These are phyloP conservation scores for Staphylotrichum tortipilum DNA, from an alignment of 495 filamentous ascomycete genomes.

Conservation along the genomic window DNA sequence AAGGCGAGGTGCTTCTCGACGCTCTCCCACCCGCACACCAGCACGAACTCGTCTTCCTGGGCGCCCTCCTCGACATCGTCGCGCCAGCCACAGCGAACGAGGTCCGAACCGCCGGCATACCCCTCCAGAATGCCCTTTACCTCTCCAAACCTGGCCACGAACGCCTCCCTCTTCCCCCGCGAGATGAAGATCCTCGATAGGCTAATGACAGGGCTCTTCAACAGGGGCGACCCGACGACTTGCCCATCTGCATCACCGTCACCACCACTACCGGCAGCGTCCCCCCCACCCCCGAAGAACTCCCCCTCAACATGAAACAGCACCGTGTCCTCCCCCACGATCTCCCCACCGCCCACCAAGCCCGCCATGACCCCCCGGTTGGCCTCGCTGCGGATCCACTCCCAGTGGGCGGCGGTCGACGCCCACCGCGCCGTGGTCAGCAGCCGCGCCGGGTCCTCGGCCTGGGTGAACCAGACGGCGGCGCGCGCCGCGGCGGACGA, in stretches of 20 bases:
- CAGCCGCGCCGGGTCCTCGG: constrained; percentile 39
- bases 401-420: constrained; percentile 36
- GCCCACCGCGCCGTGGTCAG: constrained; percentile 47
- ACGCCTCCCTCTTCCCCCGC: constrained; percentile 29
- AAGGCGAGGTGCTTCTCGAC: constrained; percentile 40
- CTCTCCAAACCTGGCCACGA: constrained; percentile 33
- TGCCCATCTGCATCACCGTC: no score
- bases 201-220: constrained; percentile 36
- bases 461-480: constrained; percentile 32
- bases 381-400: constrained; percentile 39
- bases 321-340: constrained; percentile 23
- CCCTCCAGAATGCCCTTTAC: constrained; percentile 33
- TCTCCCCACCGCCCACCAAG: constrained; percentile 6
- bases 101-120: constrained; percentile 31
- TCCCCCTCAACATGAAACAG: constrained; percentile 35
- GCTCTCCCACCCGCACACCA: constrained; percentile 44
- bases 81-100: constrained; percentile 39
- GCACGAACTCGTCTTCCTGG: constrained; percentile 45
- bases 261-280: background rate
- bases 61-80: constrained; percentile 35
- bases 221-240: constrained; percentile 17
- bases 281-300: constrained; percentile 20
- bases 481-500: constrained; percentile 16
- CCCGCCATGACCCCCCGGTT: constrained; percentile 20
- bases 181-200: constrained; percentile 39